These are phyloP conservation scores for Yamadazyma endophytica DNA, from an alignment of 805 yeast species.

Conservation along the genomic window DNA sequence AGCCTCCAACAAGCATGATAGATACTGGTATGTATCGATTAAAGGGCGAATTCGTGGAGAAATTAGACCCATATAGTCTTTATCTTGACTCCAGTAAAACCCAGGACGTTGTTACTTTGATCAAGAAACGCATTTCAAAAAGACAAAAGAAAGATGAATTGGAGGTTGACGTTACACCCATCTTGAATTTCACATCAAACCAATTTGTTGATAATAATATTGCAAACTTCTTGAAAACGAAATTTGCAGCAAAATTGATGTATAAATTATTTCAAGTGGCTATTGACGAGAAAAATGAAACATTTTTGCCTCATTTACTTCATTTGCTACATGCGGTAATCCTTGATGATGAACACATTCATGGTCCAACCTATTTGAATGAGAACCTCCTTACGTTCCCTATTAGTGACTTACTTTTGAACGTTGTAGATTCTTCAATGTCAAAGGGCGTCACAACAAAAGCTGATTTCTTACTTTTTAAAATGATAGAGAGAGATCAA, in stretches of 20 bases:
- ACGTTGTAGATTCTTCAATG: constrained; percentile 47
- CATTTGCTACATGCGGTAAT: constrained; percentile 68
- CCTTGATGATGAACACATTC: constrained; percentile 42
- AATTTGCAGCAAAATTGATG: constrained; percentile 51
- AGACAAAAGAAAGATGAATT: constrained; percentile 31
- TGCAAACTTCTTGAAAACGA: constrained; percentile 49
- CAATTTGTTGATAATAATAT: constrained; percentile 34
- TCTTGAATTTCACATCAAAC: constrained; percentile 24
- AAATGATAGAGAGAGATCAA: constrained; percentile 46
- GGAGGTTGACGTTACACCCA: constrained; percentile 49
- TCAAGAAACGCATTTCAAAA: constrained; percentile 41
- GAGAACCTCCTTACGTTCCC: constrained; percentile 53
- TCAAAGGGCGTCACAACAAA: constrained; percentile 47
- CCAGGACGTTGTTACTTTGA: constrained; percentile 47
- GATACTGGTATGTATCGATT: constrained; percentile 67
- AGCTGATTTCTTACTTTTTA: constrained; percentile 54
- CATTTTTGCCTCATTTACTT: constrained; percentile 54
- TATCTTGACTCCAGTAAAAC: constrained; percentile 45
- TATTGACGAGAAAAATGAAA: constrained; percentile 47
- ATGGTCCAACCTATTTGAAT: constrained; percentile 38
- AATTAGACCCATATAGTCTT: constrained; percentile 61
- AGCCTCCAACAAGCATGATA: constrained; percentile 55
- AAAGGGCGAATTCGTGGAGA: constrained; percentile 48
- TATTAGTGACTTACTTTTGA: constrained; percentile 50
- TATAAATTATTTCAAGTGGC: constrained; percentile 55